Percentiles rank a stretch among this genome's conserved stretches.
Conservation (phyloP, 345 rosid genomes). For the Melaleuca quinquenervia region DNA sequence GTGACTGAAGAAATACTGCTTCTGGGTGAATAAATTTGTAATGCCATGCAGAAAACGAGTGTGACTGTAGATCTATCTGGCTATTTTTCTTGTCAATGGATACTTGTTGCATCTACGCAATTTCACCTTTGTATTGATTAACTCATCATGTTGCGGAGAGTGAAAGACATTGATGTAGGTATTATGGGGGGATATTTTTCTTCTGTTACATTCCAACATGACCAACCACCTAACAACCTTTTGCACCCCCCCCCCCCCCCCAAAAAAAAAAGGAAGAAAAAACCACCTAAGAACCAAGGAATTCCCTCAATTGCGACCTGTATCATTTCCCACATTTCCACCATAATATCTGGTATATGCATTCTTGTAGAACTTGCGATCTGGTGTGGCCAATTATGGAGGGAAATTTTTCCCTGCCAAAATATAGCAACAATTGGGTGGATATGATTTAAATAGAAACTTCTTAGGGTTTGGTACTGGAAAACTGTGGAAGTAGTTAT, state of each 20-base stretch:
- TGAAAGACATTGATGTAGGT: background rate
- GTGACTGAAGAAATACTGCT: background rate
- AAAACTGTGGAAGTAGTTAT: background rate
- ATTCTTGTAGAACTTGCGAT: background rate
- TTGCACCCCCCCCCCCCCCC: too few species aligned
- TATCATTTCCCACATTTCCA: background rate
- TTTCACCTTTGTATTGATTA: background rate
- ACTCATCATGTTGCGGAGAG: background rate
- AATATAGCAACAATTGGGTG: background rate
- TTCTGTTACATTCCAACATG: background rate
- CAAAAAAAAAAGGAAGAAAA: too few species aligned
- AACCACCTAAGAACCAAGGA: background rate
- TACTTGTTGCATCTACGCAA: background rate
- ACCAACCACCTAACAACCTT: background rate
- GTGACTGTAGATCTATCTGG: background rate
- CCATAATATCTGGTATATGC: background rate
- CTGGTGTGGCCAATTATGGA: background rate
- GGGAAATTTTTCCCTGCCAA: background rate
- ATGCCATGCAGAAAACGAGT: background rate
- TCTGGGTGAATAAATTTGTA: background rate
- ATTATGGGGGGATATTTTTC: background rate
- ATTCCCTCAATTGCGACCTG: background rate
- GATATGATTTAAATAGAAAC: background rate
- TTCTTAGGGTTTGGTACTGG: background rate
- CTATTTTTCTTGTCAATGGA: background rate